Percentiles rank a stretch among this genome's conserved stretches.
These are phyloP conservation scores for Arthromyces matolae DNA, from an alignment of 768 basidiomycete species.

Conservation along the genomic window DNA sequence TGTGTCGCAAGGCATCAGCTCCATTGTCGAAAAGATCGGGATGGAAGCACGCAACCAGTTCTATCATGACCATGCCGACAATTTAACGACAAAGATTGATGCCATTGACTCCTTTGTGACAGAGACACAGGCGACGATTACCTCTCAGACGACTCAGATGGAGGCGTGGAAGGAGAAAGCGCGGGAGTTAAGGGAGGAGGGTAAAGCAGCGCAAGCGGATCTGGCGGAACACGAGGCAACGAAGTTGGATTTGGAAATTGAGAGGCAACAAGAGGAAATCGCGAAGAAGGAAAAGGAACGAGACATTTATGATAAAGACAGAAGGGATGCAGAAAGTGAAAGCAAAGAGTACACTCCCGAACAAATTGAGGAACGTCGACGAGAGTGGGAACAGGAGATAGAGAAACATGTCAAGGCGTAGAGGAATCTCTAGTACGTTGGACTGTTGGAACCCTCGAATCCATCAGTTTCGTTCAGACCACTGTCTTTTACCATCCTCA, in stretches of 20 bases:
- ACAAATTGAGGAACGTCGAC: background rate
- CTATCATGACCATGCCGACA: background rate
- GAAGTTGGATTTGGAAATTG: background rate
- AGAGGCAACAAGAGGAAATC: background rate
- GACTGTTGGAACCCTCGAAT: background rate
- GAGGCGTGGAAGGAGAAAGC: background rate
- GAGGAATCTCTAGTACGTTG: too few relatives aligned
- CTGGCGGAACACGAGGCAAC: background rate
- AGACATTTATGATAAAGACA: background rate
- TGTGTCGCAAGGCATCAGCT: background rate
- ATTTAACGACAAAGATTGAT: background rate
- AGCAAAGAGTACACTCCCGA: background rate
- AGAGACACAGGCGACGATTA: background rate
- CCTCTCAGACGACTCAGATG: background rate
- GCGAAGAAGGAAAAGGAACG: background rate
- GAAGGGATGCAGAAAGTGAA: background rate
- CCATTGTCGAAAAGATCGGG: background rate
- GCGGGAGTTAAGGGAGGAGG: background rate
- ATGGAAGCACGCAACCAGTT: background rate
- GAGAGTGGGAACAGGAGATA: background rate
- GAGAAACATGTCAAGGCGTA: background rate
- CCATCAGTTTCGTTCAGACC: background rate
- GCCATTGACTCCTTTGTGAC: background rate
- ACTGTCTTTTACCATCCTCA: background rate
- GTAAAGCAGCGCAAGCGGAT: background rate